Percentiles rank a stretch among this genome's conserved stretches.
Conservation (phyloP, 2,329 filamentous ascomycete genomes). For the Botrytis sinoallii region DNA sequence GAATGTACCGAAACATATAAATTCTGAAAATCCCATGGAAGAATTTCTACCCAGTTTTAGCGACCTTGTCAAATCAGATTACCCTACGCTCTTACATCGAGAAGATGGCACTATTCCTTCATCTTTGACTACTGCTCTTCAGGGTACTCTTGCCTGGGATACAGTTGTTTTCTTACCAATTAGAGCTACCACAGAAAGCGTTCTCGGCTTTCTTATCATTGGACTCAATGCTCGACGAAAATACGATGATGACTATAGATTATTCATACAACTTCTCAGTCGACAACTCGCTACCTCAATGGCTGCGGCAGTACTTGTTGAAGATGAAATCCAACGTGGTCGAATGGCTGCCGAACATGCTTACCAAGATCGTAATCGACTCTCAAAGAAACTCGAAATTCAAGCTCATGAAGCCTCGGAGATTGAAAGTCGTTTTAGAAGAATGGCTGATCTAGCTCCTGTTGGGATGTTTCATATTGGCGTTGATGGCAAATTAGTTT, state of each 20-base stretch:
- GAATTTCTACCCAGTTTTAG: conserved; percentile 9
- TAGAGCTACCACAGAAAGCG: conserved; percentile 58
- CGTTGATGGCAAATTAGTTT: conserved; percentile 60
- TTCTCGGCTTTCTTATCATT: conserved; percentile 75
- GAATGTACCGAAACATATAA: conserved; percentile 9
- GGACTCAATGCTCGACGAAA: conserved; percentile 75
- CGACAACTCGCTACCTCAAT: conserved; percentile 76
- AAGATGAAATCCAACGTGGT: conserved; percentile 75
- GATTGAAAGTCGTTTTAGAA: conserved; percentile 62
- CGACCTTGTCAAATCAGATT: conserved; percentile 7
- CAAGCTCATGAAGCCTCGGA: conserved; percentile 47
- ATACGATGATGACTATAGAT: conserved; percentile 75
- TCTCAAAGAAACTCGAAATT: conserved; percentile 62
- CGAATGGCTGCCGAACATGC: conserved; percentile 71
- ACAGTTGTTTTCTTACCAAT: conserved; percentile 15
- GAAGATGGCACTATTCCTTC: conserved; percentile 5
- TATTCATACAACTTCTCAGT: conserved; percentile 72
- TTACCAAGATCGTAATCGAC: conserved; percentile 70
- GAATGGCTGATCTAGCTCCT: conserved; percentile 70
- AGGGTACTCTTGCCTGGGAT: background rate
- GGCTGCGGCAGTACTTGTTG: conserved; percentile 77
- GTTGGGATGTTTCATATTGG: conserved; percentile 72
- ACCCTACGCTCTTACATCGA: conserved; percentile 4
- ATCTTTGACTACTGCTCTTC: background rate
- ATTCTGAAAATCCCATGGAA: background rate